These are phyloP conservation scores for Candida labiduridarum DNA, from an alignment of 1,139 yeast species.

Conservation along the genomic window DNA sequence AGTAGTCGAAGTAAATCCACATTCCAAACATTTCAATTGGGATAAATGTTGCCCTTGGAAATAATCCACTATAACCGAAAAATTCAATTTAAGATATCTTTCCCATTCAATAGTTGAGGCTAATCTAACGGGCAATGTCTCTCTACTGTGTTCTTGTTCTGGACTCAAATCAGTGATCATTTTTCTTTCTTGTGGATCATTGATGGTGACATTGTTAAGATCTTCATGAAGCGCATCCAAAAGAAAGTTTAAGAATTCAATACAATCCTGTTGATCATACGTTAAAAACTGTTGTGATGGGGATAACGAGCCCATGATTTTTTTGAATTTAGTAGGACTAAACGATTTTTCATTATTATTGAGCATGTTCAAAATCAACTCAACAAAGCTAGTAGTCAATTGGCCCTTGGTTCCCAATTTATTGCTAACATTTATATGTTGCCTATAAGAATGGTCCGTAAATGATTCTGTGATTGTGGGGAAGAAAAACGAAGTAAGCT, in stretches of 20 bases:
- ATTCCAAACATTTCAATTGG: conserved; percentile 71
- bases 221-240: conserved; percentile 91
- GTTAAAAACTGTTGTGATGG: conserved; percentile 63
- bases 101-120: conserved; percentile 98
- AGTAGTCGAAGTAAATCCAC: conserved; percentile 82
- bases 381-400: conserved; percentile 73
- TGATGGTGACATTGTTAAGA: conserved; percentile 59
- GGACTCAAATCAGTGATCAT: conserved; percentile 54
- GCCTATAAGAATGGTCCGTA: conserved; percentile 52
- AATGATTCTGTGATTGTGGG: conserved; percentile 26
- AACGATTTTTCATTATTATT: conserved; percentile 49
- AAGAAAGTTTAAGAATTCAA: conserved; percentile 82
- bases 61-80: conserved; percentile 80
- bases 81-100: conserved; percentile 79
- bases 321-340: conserved; percentile 61
- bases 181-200: conserved; percentile 39
- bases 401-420: conserved; percentile 83
- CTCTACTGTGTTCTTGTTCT: conserved; percentile 76
- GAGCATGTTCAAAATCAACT: conserved; percentile 61
- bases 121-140: conserved; percentile 71
- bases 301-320: conserved; percentile 68
- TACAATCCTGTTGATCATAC: conserved; percentile 91
- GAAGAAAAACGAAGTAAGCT: conserved; percentile 43
- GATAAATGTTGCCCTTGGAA: conserved; percentile 93
- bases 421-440: conserved; percentile 75